Percentiles rank a stretch among this genome's conserved stretches.
Evolutionary conservation across 768 basidiomycete species (phyloP).

Genomic region (Leccinum variicolor): DNA sequence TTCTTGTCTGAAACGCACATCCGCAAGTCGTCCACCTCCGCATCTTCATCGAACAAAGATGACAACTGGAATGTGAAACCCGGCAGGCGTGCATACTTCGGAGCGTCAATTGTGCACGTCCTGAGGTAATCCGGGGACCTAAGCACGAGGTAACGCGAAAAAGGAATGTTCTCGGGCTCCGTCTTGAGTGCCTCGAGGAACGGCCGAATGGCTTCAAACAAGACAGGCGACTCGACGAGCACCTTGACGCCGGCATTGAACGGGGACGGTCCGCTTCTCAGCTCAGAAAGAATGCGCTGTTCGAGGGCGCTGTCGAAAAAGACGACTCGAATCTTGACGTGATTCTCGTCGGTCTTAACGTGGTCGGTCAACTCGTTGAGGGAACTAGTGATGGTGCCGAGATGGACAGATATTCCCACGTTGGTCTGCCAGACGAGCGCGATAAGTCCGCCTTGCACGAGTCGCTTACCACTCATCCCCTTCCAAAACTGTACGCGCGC

Average conservation of each 20-base stretch:
- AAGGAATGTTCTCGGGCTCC: constrained; percentile 58
- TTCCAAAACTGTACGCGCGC: constrained; percentile 60
- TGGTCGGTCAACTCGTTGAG: constrained; percentile 44
- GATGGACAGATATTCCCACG: constrained; percentile 39
- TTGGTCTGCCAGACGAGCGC: constrained; percentile 50
- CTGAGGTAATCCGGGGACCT: constrained; percentile 35
- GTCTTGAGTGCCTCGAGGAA: constrained; percentile 60
- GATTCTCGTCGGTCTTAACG: constrained; percentile 30
- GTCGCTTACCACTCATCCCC: constrained; percentile 51
- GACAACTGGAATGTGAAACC: constrained; percentile 55
- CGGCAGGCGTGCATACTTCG: constrained; percentile 51
- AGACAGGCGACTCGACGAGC: constrained; percentile 58
- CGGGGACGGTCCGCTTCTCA: constrained; percentile 28
- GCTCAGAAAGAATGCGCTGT: constrained; percentile 40
- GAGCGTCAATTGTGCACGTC: constrained; percentile 41
- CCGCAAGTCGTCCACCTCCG: constrained; percentile 37
- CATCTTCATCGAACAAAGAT: constrained; percentile 45
- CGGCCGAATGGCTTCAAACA: constrained; percentile 66
- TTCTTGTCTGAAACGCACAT: constrained; percentile 39
- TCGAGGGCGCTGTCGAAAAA: constrained; percentile 66
- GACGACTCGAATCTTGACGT: constrained; percentile 46
- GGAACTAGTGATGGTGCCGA: constrained; percentile 50
- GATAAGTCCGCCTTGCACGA: constrained; percentile 61
- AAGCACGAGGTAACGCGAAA: constrained; percentile 50
- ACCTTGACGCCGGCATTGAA: constrained; percentile 27